Evolutionary conservation across 805 yeast genomes (phyloP).

Genomic region (Clavispora fructus): DNA sequence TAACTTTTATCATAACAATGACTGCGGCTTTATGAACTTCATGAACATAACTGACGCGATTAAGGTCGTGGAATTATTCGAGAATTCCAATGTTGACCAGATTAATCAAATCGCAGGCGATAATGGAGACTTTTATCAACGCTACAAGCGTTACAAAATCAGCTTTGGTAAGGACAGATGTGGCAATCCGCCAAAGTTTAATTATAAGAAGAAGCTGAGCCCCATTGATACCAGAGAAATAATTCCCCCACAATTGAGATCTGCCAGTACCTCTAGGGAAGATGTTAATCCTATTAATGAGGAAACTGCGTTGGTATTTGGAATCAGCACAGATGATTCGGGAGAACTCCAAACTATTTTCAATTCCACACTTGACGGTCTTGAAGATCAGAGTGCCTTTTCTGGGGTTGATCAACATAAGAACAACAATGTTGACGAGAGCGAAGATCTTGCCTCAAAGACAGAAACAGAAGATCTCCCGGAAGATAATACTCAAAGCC

Average conservation of each 20-base stretch:
- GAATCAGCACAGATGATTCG: constrained; percentile 26
- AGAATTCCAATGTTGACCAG: constrained; percentile 22
- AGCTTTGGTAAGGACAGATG: constrained; percentile 77
- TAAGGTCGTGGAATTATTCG: constrained; percentile 55
- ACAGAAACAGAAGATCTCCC: too few relatives aligned
- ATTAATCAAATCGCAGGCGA: constrained; percentile 36
- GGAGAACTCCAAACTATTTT: not conserved
- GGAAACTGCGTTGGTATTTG: constrained; percentile 42
- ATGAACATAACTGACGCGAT: constrained; percentile 60
- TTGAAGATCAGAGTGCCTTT: too few relatives aligned
- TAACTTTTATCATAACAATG: constrained; percentile 61
- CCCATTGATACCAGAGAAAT: not conserved
- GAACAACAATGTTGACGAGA: too few relatives aligned
- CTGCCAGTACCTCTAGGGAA: not conserved
- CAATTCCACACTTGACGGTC: not conserved
- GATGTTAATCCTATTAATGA: constrained; percentile 12
- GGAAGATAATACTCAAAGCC: too few relatives aligned
- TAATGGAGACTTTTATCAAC: constrained; percentile 29
- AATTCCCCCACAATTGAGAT: not conserved
- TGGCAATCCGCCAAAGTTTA: constrained; percentile 63
- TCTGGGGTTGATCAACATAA: not conserved
- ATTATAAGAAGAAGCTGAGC: constrained; percentile 37
- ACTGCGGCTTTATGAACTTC: constrained; percentile 73
- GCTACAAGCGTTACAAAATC: constrained; percentile 52
- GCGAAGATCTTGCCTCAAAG: too few relatives aligned